phyloP scores from a whole-genome alignment of 208 protist species.

The Trypanosoma avium region DNA sequence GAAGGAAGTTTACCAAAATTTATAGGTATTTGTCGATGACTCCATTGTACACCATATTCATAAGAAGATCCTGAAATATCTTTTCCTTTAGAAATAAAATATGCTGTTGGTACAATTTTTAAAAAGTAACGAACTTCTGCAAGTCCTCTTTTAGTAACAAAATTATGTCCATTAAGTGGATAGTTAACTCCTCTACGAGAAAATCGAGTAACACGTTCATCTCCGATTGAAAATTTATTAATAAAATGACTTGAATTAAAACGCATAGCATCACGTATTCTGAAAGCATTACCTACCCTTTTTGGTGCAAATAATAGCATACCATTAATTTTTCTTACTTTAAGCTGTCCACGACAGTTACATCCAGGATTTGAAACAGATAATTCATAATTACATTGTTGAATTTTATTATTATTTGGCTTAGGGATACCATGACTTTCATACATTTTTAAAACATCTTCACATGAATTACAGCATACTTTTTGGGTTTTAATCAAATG shows the following conservation, averaged over 20 bases:
- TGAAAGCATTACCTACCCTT: constrained; percentile 25
- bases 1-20: constrained; percentile 41
- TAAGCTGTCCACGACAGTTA: constrained; percentile 64
- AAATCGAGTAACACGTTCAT: constrained; percentile 59
- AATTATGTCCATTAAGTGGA: constrained; percentile 45
- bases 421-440: constrained; percentile 13
- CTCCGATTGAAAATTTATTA: constrained; percentile 66
- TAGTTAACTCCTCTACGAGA: constrained; percentile 42
- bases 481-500: constrained; percentile 4
- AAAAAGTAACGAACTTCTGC: constrained; percentile 59
- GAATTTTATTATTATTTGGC: constrained; percentile 39
- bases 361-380: constrained; percentile 60
- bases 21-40: constrained; percentile 27
- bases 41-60: constrained; percentile 72
- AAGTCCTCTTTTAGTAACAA: constrained; percentile 16
- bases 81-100: constrained; percentile 27
- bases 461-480: constrained; percentile 74
- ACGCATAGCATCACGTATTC: constrained; percentile 40
- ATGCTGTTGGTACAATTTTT: constrained; percentile 72
- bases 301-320: constrained; percentile 76
- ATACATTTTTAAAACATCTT: constrained; percentile 43
- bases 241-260: constrained; percentile 67
- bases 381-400: constrained; percentile 63
- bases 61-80: constrained; percentile 33
- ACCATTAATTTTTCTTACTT: constrained; percentile 81